Evolutionary conservation across 345 rosid species (phyloP).

Genomic region (Arabis alpina): DNA sequence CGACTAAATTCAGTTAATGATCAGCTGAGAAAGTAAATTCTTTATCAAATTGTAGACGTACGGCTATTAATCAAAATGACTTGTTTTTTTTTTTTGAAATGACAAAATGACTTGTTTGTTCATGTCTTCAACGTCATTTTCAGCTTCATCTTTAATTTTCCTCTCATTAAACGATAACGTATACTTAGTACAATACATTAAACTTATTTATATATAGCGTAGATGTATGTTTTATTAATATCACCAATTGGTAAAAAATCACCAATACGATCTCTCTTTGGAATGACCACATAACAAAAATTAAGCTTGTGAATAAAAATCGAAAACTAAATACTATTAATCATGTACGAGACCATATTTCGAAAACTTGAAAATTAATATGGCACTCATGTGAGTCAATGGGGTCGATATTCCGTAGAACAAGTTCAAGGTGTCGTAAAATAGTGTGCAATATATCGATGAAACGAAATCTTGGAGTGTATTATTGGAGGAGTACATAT

Average conservation of each 20-base stretch:
- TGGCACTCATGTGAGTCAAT: not conserved
- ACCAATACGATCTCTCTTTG: too few species aligned
- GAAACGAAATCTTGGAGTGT: not conserved
- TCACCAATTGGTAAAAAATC: too few species aligned
- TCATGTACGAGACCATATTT: not conserved
- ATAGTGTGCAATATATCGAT: not conserved
- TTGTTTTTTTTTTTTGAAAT: not conserved
- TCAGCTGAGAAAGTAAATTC: constrained; percentile 7
- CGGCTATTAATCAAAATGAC: constrained; percentile 14
- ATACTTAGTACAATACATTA: not conserved
- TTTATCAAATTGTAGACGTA: constrained; percentile 17
- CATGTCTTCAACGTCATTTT: constrained; percentile 31
- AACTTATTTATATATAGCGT: not conserved
- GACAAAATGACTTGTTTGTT: not conserved
- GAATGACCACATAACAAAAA: too few species aligned
- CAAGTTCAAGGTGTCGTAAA: not conserved
- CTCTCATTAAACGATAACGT: not conserved
- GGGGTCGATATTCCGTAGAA: not conserved
- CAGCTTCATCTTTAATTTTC: constrained; percentile 16
- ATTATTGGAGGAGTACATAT: not conserved
- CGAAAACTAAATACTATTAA: too few species aligned
- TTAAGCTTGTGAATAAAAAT: too few species aligned
- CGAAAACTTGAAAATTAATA: not conserved
- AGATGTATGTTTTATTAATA: too few species aligned
- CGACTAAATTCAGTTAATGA: constrained; percentile 21